These are phyloP conservation scores for Fagopyrum esculentum DNA, from an alignment of 148 eudicot genomes.

Conservation along the genomic window DNA sequence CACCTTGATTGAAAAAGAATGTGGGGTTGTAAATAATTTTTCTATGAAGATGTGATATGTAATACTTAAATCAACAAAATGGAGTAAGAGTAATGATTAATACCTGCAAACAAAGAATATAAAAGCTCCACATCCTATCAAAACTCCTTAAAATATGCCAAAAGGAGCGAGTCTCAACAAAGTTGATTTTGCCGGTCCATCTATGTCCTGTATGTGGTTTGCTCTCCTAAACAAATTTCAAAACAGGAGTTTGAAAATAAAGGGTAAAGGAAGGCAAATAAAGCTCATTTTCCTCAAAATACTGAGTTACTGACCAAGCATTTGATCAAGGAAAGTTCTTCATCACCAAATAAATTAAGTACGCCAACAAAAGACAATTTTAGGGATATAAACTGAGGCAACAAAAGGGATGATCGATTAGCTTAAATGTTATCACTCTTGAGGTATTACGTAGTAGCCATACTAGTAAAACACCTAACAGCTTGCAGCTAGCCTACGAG, in stretches of 20 bases:
- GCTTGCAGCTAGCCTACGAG: neutral
- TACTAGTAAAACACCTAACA: neutral
- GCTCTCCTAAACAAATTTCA: constrained; percentile 25
- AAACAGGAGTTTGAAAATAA: neutral
- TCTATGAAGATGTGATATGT: neutral
- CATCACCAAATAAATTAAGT: neutral
- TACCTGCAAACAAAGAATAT: constrained; percentile 55
- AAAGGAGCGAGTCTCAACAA: constrained; percentile 58
- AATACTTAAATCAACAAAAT: neutral
- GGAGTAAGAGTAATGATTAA: neutral
- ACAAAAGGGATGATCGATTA: neutral
- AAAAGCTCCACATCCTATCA: constrained; percentile 71
- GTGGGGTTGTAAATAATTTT: neutral
- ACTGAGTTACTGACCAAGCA: neutral
- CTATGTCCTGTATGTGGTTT: constrained; percentile 29
- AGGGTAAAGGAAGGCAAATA: neutral
- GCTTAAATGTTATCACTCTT: too few relatives aligned
- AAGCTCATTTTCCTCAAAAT: neutral
- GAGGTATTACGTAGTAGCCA: neutral
- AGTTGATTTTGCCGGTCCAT: constrained; percentile 55
- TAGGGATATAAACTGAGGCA: neutral
- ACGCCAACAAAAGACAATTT: neutral
- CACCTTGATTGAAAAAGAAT: constrained; percentile 27
- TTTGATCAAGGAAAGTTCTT: neutral
- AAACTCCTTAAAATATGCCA: constrained; percentile 72